A percentile compares a stretch with the other conserved stretches of the same genome.
Conservation (phyloP, 2,329 filamentous ascomycete genomes). For the Penicillium brasilianum region DNA sequence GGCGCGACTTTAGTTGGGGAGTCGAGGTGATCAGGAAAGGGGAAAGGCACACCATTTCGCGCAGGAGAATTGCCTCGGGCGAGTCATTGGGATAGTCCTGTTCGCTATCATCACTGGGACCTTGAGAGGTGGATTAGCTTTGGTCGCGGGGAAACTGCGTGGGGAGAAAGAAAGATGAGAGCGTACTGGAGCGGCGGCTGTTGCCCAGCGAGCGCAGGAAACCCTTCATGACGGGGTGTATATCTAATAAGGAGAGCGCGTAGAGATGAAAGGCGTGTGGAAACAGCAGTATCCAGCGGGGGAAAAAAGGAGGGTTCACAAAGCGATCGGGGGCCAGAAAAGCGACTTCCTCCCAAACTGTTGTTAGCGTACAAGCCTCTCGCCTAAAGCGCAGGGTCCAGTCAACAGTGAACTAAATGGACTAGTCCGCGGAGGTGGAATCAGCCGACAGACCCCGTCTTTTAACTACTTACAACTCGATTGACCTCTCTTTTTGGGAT, state of each 20-base stretch:
- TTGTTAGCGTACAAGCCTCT: conserved; percentile 5
- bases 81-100: conserved; percentile 41
- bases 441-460: background rate
- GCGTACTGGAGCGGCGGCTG: conserved; percentile 40
- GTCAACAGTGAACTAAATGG: background rate
- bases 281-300: background rate
- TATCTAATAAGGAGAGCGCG: background rate
- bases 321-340: conserved; percentile 5
- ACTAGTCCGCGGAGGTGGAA: background rate
- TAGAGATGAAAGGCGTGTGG: background rate
- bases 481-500: background rate
- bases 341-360: background rate
- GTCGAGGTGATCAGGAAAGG: background rate
- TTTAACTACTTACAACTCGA: background rate
- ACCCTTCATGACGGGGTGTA: conserved; percentile 43
- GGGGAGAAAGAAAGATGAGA: conserved; percentile 10
- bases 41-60: conserved; percentile 45
- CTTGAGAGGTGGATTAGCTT: conserved; percentile 29
- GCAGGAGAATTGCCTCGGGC: conserved; percentile 46
- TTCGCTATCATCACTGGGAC: conserved; percentile 27
- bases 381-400: conserved; percentile 14
- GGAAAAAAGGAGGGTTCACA: background rate
- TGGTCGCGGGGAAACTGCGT: conserved; percentile 14
- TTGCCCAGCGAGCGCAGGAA: conserved; percentile 37
- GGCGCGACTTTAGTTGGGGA: conserved; percentile 10